These are phyloP conservation scores for Kazachstania viticola DNA, from an alignment of 805 yeast genomes.

Conservation along the genomic window DNA sequence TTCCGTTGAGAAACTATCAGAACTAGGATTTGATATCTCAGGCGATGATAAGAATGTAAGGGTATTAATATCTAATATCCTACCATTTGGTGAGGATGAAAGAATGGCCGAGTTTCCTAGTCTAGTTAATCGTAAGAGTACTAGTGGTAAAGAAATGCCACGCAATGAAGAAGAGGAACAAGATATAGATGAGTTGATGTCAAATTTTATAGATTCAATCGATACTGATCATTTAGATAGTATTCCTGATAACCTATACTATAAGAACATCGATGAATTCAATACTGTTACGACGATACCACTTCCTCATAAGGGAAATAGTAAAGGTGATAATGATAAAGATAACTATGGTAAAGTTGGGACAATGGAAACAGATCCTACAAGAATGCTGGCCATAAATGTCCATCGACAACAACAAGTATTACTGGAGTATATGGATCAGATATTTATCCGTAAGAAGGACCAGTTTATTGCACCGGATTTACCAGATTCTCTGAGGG, in stretches of 20 bases:
- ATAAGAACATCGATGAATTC: constrained; percentile 6
- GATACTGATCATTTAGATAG: constrained; percentile 27
- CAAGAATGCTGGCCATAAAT: constrained; percentile 23
- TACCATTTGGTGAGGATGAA: constrained; percentile 73
- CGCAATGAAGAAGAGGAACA: constrained; percentile 25
- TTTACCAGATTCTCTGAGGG: constrained; percentile 13
- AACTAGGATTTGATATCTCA: constrained; percentile 1
- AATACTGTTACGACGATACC: constrained; percentile 13
- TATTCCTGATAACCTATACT: constrained; percentile 13
- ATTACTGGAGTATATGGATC: constrained; percentile 17
- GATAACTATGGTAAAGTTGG: too few species aligned
- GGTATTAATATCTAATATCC: constrained; percentile 38
- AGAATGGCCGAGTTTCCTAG: constrained; percentile 43
- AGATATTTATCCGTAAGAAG: constrained; percentile 9
- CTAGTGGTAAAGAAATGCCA: constrained; percentile 18
- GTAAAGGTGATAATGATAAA: constrained; percentile 3
- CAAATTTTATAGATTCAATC: constrained; percentile 32
- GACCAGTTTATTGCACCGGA: constrained; percentile 19
- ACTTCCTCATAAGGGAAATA: constrained; percentile 13
- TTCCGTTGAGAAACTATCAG: background rate
- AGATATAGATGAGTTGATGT: constrained; percentile 32
- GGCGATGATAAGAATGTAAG: constrained; percentile 16
- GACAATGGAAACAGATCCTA: constrained; percentile 18
- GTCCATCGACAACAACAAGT: constrained; percentile 21
- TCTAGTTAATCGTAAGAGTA: constrained; percentile 27